Evolutionary conservation across 768 basidiomycete genomes (phyloP), one percentile per base, ranked within the genome.

Genomic region (Cyclocybe aegerita): DNA sequence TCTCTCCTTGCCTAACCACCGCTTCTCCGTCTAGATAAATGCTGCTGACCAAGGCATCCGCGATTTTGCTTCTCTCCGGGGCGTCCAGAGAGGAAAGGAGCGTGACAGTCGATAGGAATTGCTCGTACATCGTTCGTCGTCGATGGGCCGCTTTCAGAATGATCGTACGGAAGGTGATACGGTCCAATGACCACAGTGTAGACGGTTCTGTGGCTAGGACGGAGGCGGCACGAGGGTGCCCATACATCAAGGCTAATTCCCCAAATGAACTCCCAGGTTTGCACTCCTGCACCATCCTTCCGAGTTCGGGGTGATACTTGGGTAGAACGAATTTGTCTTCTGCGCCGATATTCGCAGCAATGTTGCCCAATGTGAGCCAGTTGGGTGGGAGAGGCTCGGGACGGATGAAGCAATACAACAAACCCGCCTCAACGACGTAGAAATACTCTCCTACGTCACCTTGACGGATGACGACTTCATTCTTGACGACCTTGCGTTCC

Each of bases 241-340:
- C 93, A 71, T 99, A 96, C 96, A 99, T 98, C 58, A 99, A 73
- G 30, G 97, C 97, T 48, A 99, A 78, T 70, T 99, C 96, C 39
- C 97, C 97, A 53, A 98, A 98, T 39, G 88, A 93, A 52, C 79
- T 83, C 3, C 94, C 93, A 1, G 90, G 84, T 39, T 76, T 79
- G 76, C 90, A 93, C 51, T 91, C 88, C 46, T 85, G 82, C 1
- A 98, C 97, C 65, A 88, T 85, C 52, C 81, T 85, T 16, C 92
- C 92, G 59, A 85, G 84, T 53, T 82, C 78, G 4, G 83, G 77
- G 56, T 92, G 86, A 53, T 81, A 81, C 4, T 81, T 81, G 1
- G 83, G 77, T 55, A 81, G 80, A n/a, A 78, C 62, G 58, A 84
- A 81, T 65, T 79, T 82, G 53, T 85, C 79, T 47, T 74, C 66